Conservation (phyloP, 2,329 filamentous ascomycete genomes). For the Claviceps quebecensis region DNA sequence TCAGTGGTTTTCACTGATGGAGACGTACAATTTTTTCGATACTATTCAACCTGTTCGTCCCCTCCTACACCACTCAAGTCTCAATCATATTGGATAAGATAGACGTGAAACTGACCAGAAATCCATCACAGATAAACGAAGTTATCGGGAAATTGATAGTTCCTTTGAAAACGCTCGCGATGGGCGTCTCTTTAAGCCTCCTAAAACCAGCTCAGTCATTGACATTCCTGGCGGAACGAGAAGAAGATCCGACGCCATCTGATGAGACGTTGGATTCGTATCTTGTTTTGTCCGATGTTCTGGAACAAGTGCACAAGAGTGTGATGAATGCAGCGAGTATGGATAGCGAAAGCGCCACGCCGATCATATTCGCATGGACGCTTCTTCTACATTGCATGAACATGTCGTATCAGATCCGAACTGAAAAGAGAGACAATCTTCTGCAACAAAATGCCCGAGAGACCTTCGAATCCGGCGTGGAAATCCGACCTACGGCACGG, state of each 20-base stretch:
- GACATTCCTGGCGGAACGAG: constrained; percentile 23
- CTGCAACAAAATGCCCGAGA: constrained; percentile 45
- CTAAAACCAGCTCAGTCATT: constrained; percentile 51
- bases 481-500: constrained; percentile 27
- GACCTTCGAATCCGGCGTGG: constrained; percentile 36
- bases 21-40: constrained; percentile 55
- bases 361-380: constrained; percentile 70
- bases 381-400: constrained; percentile 59
- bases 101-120: background rate
- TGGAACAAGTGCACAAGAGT: constrained; percentile 62
- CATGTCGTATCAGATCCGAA: constrained; percentile 45
- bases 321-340: constrained; percentile 45
- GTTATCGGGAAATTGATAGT: constrained; percentile 36
- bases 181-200: constrained; percentile 56
- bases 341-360: constrained; percentile 49
- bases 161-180: constrained; percentile 55
- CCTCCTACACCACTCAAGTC: no score
- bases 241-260: constrained; percentile 21
- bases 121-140: constrained; percentile 20
- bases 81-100: background rate
- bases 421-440: constrained; percentile 44
- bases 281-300: constrained; percentile 51
- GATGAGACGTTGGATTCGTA: constrained; percentile 39
- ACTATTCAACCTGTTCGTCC: constrained; percentile 31
- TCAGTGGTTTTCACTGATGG: constrained; percentile 64